Base-by-base conservation (phyloP, 768 basidiomycete species). In the Rickenella mellea region DNA sequence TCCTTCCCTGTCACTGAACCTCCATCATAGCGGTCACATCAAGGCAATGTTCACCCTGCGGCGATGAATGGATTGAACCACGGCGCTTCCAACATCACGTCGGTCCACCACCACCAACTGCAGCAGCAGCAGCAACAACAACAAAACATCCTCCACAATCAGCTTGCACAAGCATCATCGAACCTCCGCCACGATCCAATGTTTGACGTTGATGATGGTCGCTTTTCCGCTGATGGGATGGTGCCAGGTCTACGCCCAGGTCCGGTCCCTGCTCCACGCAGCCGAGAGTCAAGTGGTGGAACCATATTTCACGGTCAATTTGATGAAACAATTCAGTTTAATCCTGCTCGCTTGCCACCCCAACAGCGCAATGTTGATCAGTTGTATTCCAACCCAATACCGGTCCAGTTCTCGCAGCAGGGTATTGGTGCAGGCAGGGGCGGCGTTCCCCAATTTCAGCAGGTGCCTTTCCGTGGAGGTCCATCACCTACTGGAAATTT, bases 141-240 rank as follows among this genome's bases (percentile, higher is more conserved):
- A 27, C 60, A 68, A 11, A 67, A 55, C 21, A 43, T 59, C 26
- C 47, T 49, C 12, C 56, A 53, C 17, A 50, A 54, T 27, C 60
- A 64, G 20, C 49, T 59, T 5, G 59, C 48, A 14, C 48, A 49
- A 31, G 45, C 37, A 14, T 25, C 42, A 12, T 12, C 63, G 12
- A 64, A 60, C 39, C 70, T 65, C 50, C 79, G 80, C 19, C 63
- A 81, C 29, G 84, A 87, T 30, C 58, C 82, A 3, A 56, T 86
- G 25, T 85, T 84, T 53, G 83, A 86, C 41, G 56, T 78, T 29
- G 83, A 89, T 40, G 84, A 85, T 51, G 71, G 85, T 48, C 76
- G 70, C 50, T 90, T 90, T 50, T 73, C 85, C 20, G 83, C 87
- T 8, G 84, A 90, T 60, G 83, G 83, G 22, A 77, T 90, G 75